Evolutionary conservation across 495 filamentous ascomycete species (phyloP).

Genomic region (Sphaerosporella brunnea): DNA sequence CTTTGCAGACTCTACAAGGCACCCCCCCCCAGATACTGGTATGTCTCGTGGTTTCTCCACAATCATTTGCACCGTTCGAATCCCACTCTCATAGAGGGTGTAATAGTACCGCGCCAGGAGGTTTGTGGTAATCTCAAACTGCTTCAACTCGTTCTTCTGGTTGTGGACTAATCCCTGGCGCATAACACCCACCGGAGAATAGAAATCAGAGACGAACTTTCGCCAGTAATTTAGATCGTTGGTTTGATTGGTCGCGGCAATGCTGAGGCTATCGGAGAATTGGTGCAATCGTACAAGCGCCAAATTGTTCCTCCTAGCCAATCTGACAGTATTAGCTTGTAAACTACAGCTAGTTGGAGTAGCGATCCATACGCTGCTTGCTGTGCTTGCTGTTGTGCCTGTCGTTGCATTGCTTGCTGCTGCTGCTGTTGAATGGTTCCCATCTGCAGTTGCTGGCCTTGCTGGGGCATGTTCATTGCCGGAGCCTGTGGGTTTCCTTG

Average conservation of each 20-base stretch:
- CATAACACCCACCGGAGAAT: constrained; percentile 40
- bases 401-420: constrained; percentile 25
- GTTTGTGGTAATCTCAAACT: constrained; percentile 45
- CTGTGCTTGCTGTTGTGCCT: constrained; percentile 22
- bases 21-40: constrained; percentile 33
- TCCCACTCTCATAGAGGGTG: constrained; percentile 48
- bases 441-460: constrained; percentile 18
- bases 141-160: constrained; percentile 34
- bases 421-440: constrained; percentile 25
- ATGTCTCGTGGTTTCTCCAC: constrained; percentile 36
- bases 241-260: constrained; percentile 29
- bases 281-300: constrained; percentile 36
- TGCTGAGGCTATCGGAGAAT: constrained; percentile 39
- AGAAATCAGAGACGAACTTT: constrained; percentile 45
- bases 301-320: constrained; percentile 19
- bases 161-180: constrained; percentile 36
- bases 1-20: constrained; percentile 34
- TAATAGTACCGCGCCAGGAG: constrained; percentile 47
- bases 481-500: constrained; percentile 22
- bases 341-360: neutral
- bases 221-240: constrained; percentile 42
- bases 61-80: constrained; percentile 46
- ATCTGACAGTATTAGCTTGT: constrained; percentile 1
- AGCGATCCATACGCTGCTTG: constrained; percentile 11
- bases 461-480: constrained; percentile 24